Evolutionary conservation across 495 filamentous ascomycete species (phyloP), one percentile per base, ranked within the genome.

Genomic region (Penicillium malachiteum): DNA sequence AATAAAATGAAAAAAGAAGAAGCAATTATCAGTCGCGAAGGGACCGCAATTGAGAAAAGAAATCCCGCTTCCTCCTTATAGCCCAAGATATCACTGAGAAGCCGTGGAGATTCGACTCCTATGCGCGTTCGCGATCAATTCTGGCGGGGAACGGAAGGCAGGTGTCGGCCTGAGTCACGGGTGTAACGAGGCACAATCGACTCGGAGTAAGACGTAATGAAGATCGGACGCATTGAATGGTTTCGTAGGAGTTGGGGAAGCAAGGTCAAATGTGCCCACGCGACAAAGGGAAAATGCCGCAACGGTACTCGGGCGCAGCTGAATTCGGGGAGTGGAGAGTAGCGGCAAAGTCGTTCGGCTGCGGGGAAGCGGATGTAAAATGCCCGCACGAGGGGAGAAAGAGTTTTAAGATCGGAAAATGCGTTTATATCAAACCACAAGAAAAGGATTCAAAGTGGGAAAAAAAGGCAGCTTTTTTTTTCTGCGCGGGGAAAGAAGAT

Each of bases 201-300:
- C 44, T 58, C 55, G 55, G 58, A 41, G 44, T 55, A 41, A 46
- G 55, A 40, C 54, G 52, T 43, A 21, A 30, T 51, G 40, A 41
- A 18, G 51, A 64, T 57, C 33, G 48, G 63, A 63, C 63, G 47
- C 65, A 68, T 68, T 66, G 65, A 68, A 68, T 54, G 56, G 43
- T 11, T 16, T 26, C 38, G 41, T 11, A 50, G 33, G 21, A 26
- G n/a, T 39, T 21, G 30, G 18, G 30, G 34, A 40, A 47, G 50
- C 38, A 48, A 16, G n/a, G 30, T 38, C 14, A 46, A 34, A 26
- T 26, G 41, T 33, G 35, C 14, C 21, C 44, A 50, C 52, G 63
- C 62, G 54, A 67, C 53, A 55, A 51, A 47, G 53, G 53, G 49
- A 60, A 67, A 64, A 64, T 66, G 53, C 60, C 63, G 65, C 65